Percentiles rank a stretch among this genome's conserved stretches.
Conservation (phyloP, 306 rosid genomes). For the Crataegus laevigata region DNA sequence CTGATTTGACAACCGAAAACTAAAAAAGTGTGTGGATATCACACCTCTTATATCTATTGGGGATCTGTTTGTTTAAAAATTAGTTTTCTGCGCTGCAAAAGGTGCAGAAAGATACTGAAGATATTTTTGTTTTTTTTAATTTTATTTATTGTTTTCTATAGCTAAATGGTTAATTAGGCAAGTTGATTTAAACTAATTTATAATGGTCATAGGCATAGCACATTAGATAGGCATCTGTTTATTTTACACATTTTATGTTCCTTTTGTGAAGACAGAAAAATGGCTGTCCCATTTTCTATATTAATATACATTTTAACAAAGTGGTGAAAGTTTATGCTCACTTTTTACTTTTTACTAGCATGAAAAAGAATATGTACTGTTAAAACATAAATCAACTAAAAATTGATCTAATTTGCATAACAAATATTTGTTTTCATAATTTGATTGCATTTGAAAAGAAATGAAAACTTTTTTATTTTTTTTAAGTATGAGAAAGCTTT, state of each 20-base stretch:
- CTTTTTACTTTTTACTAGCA: neutral
- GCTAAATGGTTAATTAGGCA: neutral
- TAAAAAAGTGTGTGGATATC: too few relatives aligned
- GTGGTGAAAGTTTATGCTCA: neutral
- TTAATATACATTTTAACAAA: neutral
- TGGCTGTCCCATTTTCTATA: neutral
- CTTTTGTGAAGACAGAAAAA: neutral
- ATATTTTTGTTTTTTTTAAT: neutral
- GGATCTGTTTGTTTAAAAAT: neutral
- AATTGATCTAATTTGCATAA: neutral
- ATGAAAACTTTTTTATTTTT: too few relatives aligned
- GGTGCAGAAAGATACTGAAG: neutral
- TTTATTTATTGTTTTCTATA: neutral
- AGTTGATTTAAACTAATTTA: neutral
- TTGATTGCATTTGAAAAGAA: neutral
- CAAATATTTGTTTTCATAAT: neutral
- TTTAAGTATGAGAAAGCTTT: too few relatives aligned
- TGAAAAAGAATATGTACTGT: neutral
- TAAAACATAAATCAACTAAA: neutral
- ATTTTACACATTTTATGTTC: neutral
- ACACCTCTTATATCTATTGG: too few relatives aligned
- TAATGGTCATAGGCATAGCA: neutral
- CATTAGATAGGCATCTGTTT: neutral
- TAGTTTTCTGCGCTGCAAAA: neutral
- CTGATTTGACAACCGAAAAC: too few relatives aligned